These are phyloP conservation scores for Solanum hybrid DNA, from an alignment of 305 asterid species.

Conservation along the genomic window DNA sequence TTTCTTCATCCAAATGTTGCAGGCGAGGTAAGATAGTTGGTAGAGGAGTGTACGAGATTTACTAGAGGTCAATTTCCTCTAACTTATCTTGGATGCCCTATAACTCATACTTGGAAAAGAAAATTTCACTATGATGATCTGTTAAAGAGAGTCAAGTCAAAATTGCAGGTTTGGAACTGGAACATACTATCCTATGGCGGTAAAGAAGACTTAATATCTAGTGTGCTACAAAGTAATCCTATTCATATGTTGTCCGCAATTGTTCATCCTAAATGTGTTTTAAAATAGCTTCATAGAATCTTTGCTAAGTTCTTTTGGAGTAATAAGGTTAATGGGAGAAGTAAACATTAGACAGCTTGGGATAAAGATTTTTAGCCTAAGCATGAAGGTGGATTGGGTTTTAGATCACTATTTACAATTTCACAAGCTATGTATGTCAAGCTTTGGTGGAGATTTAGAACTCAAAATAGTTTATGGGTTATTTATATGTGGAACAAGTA, in stretches of 20 bases:
- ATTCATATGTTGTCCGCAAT: background rate
- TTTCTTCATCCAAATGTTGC: background rate
- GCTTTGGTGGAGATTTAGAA: background rate
- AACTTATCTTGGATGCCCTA: background rate
- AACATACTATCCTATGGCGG: background rate
- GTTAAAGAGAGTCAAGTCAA: background rate
- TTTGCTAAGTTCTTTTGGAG: background rate
- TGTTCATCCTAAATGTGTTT: background rate
- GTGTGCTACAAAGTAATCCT: background rate
- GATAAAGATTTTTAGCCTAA: background rate
- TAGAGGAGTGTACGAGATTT: background rate
- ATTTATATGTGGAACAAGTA: background rate
- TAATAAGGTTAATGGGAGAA: background rate
- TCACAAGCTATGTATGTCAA: background rate
- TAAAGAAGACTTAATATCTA: too few relatives aligned
- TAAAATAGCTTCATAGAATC: background rate
- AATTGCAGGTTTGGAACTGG: background rate
- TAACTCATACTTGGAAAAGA: background rate
- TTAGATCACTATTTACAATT: too few relatives aligned
- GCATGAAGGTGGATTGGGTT: background rate
- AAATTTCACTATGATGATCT: background rate
- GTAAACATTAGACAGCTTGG: background rate
- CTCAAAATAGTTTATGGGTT: background rate
- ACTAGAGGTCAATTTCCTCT: background rate
- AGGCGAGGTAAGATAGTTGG: background rate